Evolutionary conservation across 2,329 filamentous ascomycete genomes (phyloP).

Genomic region (Calonectria ilicicola): DNA sequence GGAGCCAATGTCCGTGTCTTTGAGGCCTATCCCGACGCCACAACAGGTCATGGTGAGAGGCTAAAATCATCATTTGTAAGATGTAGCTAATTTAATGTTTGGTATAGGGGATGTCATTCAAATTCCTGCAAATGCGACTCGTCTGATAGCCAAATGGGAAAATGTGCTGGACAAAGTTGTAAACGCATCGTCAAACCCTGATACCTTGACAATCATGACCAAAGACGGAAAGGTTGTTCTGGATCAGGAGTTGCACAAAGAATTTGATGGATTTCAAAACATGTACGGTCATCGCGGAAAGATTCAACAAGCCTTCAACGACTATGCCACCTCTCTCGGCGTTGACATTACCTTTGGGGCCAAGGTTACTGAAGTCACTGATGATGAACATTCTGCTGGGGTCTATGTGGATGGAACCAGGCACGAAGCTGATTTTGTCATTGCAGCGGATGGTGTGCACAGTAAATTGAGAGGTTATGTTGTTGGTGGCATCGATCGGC

Average conservation of each 20-base stretch:
- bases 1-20: background rate
- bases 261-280: constrained; percentile 1
- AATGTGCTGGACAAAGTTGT: background rate
- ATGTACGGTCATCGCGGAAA: constrained; percentile 1
- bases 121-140: constrained; percentile 4
- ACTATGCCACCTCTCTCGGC: background rate
- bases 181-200: background rate
- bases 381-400: background rate
- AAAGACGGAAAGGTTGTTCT: background rate
- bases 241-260: background rate
- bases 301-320: background rate
- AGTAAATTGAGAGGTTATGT: constrained; percentile 9
- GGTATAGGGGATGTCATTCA: constrained; percentile 4
- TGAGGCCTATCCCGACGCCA: background rate
- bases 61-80: background rate
- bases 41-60: background rate
- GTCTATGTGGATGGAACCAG: background rate
- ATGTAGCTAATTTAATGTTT: background rate
- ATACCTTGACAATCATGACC: background rate
- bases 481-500: background rate
- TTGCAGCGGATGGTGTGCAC: constrained; percentile 13
- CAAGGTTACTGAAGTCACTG: background rate
- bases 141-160: background rate
- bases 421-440: constrained; percentile 12
- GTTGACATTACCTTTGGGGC: background rate